Evolutionary conservation across 1,139 yeast species (phyloP).

Genomic region (Wickerhamiella infanticola): DNA sequence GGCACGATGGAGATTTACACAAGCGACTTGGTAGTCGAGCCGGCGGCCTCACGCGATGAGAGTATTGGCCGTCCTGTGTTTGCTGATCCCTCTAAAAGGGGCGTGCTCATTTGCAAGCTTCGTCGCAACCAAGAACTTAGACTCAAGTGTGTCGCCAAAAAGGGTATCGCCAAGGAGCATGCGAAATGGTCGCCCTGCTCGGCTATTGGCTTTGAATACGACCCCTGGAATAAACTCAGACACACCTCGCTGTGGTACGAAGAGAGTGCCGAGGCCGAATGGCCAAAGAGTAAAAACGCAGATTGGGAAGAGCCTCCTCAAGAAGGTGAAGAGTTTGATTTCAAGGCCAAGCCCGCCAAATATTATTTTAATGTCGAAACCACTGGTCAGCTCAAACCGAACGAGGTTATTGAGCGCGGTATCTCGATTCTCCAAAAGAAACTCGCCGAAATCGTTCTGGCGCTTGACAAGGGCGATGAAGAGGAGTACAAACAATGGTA

Average conservation of each 20-base stretch:
- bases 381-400: slow-evolving; percentile 75
- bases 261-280: slow-evolving; percentile 71
- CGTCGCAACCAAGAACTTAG: slow-evolving; percentile 86
- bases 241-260: slow-evolving; percentile 97
- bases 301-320: slow-evolving; percentile 95
- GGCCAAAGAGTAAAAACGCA: slow-evolving; percentile 82
- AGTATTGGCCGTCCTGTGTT: slow-evolving; percentile 65
- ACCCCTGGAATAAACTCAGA: slow-evolving; percentile 95
- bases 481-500: slow-evolving; percentile 14
- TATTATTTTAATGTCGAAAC: slow-evolving; percentile 87
- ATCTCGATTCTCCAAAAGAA: slow-evolving; percentile 76
- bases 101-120: slow-evolving; percentile 78
- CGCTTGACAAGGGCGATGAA: slow-evolving; percentile 35
- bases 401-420: slow-evolving; percentile 75
- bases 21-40: slow-evolving; percentile 51
- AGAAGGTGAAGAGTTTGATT: slow-evolving; percentile 78
- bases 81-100: slow-evolving; percentile 59
- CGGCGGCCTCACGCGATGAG: slow-evolving; percentile 25
- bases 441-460: slow-evolving; percentile 77
- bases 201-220: slow-evolving; percentile 96
- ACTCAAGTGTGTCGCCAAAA: slow-evolving; percentile 85
- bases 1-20: slow-evolving; percentile 84
- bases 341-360: slow-evolving; percentile 61
- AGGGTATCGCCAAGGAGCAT: slow-evolving; percentile 96
- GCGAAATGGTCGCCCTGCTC: slow-evolving; percentile 98